Evolutionary conservation across 805 yeast species (phyloP).

Genomic region (Dipodascus albidus): DNA sequence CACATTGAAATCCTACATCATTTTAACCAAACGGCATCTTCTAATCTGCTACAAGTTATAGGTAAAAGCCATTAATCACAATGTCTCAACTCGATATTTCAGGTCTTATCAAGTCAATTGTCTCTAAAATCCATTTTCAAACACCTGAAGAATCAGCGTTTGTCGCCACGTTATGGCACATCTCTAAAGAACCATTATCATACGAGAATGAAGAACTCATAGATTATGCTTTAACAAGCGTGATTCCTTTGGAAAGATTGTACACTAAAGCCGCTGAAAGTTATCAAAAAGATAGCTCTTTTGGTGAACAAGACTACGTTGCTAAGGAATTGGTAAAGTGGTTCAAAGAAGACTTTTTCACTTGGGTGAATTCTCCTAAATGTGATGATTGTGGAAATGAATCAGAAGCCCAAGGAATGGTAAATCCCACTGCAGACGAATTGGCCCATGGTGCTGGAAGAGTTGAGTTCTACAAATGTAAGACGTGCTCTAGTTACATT

Average conservation of each 20-base stretch:
- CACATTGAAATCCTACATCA: not conserved
- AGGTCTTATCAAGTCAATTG: not conserved
- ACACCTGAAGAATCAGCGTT: constrained; percentile 1
- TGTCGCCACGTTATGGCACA: constrained; percentile 6
- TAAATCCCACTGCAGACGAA: constrained; percentile 37
- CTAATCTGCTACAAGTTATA: too few relatives aligned
- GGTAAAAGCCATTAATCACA: not conserved
- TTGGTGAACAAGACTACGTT: constrained; percentile 43
- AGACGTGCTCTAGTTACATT: constrained; percentile 32
- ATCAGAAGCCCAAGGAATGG: constrained; percentile 22
- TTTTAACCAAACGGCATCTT: too few relatives aligned
- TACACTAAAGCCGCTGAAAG: constrained; percentile 48
- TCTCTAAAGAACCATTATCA: constrained; percentile 17
- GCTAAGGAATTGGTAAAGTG: constrained; percentile 40
- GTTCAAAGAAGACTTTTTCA: constrained; percentile 72
- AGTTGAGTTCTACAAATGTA: constrained; percentile 58
- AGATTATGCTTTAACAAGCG: constrained; percentile 45
- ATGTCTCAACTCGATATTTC: not conserved
- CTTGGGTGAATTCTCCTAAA: constrained; percentile 67
- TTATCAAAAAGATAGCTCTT: constrained; percentile 17
- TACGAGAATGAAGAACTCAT: constrained; percentile 36
- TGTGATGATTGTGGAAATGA: constrained; percentile 42
- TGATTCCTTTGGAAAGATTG: constrained; percentile 47
- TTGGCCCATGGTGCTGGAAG: constrained; percentile 38
- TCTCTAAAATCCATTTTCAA: not conserved